Percentiles rank a stretch among this genome's conserved stretches.
phyloP scores from a whole-genome alignment of 257 asterid species.

The Gentiana dahurica region DNA sequence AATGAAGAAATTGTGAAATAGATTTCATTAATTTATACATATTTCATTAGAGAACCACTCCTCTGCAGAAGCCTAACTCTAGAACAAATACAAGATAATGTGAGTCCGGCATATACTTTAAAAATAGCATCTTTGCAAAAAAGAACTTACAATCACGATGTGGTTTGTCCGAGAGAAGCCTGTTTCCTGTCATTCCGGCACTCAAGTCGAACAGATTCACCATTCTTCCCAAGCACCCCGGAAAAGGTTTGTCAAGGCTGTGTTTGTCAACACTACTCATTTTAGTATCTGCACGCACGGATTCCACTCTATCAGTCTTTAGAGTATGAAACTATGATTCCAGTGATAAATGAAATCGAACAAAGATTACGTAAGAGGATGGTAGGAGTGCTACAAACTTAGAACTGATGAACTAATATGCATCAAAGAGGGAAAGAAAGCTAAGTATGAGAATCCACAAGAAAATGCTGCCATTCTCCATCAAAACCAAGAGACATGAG shows the following conservation, averaged over 20 bases:
- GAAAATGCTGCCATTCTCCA: too few species aligned
- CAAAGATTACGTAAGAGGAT: neutral
- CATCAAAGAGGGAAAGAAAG: too few species aligned
- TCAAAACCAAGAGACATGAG: too few species aligned
- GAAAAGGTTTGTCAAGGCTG: conserved; percentile 40
- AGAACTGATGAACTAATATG: too few species aligned
- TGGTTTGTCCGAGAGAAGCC: conserved; percentile 69
- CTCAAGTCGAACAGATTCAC: conserved; percentile 79
- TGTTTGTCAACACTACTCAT: conserved; percentile 59
- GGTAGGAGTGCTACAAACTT: too few species aligned
- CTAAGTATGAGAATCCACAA: too few species aligned
- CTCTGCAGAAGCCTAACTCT: too few species aligned
- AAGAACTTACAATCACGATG: conserved; percentile 51
- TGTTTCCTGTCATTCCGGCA: conserved; percentile 50
- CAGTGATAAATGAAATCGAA: neutral
- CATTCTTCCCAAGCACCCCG: conserved; percentile 91
- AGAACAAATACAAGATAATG: conserved; percentile 1
- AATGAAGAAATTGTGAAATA: neutral
- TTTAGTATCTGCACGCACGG: conserved; percentile 38
- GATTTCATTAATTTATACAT: too few species aligned
- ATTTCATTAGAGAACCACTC: too few species aligned
- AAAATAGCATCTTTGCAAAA: neutral
- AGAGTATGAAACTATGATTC: too few species aligned
- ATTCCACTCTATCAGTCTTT: conserved; percentile 11
- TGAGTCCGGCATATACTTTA: conserved; percentile 1